Evolutionary conservation across 2,329 filamentous ascomycete species (phyloP).

Genomic region (Teratosphaeria destructans): DNA sequence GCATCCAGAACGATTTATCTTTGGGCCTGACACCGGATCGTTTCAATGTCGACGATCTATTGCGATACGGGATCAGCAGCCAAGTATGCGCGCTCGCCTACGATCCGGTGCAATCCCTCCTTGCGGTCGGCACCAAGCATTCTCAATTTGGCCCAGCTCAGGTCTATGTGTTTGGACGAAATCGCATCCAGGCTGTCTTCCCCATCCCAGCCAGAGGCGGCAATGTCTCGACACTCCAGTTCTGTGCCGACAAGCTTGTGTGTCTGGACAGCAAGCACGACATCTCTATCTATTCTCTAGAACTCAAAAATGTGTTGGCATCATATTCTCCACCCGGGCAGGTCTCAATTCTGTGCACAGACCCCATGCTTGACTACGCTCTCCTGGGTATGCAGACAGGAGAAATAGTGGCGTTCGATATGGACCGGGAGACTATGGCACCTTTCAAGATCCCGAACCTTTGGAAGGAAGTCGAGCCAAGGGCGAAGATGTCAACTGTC

Average conservation of each 20-base stretch:
- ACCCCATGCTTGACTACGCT: constrained; percentile 88
- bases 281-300: constrained; percentile 70
- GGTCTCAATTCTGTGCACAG: constrained; percentile 64
- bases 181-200: constrained; percentile 67
- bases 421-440: constrained; percentile 68
- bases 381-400: constrained; percentile 59
- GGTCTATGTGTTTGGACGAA: constrained; percentile 80
- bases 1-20: constrained; percentile 84
- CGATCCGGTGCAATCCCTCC: constrained; percentile 84
- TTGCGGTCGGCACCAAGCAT: constrained; percentile 84
- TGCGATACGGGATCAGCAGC: constrained; percentile 62
- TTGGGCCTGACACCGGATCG: constrained; percentile 65
- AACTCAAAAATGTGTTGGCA: constrained; percentile 54
- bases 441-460: constrained; percentile 78
- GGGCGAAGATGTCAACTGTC: constrained; percentile 53
- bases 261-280: constrained; percentile 81
- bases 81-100: constrained; percentile 71
- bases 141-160: constrained; percentile 76
- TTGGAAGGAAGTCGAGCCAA: constrained; percentile 65
- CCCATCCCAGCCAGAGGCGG: constrained; percentile 55
- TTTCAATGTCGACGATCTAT: constrained; percentile 73
- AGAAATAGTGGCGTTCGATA: constrained; percentile 83
- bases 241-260: constrained; percentile 76
- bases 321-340: constrained; percentile 67
- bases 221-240: constrained; percentile 68